phyloP scores from a whole-genome alignment of 352 stramenopile genomes.

The Peronospora destructor region DNA sequence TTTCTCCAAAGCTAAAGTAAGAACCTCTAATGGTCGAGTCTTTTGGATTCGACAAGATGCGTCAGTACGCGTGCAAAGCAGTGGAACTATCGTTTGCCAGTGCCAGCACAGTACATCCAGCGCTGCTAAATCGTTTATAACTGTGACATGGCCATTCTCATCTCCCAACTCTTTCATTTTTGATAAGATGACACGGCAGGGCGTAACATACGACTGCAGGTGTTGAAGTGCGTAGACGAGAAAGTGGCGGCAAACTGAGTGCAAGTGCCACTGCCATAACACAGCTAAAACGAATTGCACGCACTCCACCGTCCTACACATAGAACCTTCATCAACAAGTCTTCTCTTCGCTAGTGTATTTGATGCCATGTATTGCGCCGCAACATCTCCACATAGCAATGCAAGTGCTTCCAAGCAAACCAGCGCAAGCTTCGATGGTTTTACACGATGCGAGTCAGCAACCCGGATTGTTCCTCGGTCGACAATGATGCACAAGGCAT shows the following conservation, averaged over 20 bases:
- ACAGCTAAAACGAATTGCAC: slow-evolving; percentile 13
- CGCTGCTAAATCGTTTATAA: slow-evolving; percentile 1
- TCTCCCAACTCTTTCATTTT: neutral
- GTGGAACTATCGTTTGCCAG: slow-evolving; percentile 39
- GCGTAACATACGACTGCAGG: slow-evolving; percentile 22
- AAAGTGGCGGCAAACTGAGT: slow-evolving; percentile 24
- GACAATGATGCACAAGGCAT: slow-evolving; percentile 16
- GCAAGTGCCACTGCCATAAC: slow-evolving; percentile 22
- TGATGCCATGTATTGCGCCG: slow-evolving; percentile 14
- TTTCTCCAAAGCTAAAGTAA: slow-evolving; percentile 7
- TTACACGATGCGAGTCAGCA: slow-evolving; percentile 25
- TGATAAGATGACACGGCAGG: slow-evolving; percentile 15
- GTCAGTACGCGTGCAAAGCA: slow-evolving; percentile 46
- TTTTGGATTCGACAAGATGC: slow-evolving; percentile 23
- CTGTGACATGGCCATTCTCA: neutral
- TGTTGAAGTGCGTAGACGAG: slow-evolving; percentile 21
- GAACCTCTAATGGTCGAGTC: slow-evolving; percentile 7
- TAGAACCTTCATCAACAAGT: neutral
- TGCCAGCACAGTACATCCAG: slow-evolving; percentile 53
- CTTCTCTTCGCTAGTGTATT: slow-evolving; percentile 5
- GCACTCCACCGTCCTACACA: slow-evolving; percentile 12
- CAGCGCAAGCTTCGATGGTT: slow-evolving; percentile 45
- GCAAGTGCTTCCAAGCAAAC: slow-evolving; percentile 47
- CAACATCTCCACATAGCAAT: slow-evolving; percentile 33
- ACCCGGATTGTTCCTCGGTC: slow-evolving; percentile 14